These are phyloP conservation scores for Forsythia suspensa DNA, from an alignment of 257 asterid species.

Conservation along the genomic window DNA sequence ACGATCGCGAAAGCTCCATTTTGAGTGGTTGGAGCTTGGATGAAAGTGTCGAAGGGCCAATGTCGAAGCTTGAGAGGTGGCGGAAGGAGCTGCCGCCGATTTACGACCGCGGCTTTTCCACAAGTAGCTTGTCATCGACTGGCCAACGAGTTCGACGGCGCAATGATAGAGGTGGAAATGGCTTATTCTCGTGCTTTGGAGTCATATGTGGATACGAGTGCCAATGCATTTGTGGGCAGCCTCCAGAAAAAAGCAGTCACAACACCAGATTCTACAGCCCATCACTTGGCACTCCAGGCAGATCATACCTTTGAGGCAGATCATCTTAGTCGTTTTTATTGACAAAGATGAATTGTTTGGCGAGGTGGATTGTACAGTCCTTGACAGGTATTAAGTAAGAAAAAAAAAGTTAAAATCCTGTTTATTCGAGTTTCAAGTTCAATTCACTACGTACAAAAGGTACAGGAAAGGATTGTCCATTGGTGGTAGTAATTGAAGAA, in stretches of 20 bases:
- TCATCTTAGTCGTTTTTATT: not conserved
- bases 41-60: slow-evolving; percentile 82
- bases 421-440: not conserved
- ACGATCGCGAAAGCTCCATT: slow-evolving; percentile 70
- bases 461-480: not conserved
- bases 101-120: slow-evolving; percentile 53
- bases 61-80: slow-evolving; percentile 89
- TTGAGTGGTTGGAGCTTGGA: slow-evolving; percentile 93
- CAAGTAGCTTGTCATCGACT: slow-evolving; percentile 63
- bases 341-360: not conserved
- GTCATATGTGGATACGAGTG: slow-evolving; percentile 71
- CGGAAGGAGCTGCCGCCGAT: slow-evolving; percentile 76
- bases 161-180: slow-evolving; percentile 29
- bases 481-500: not conserved
- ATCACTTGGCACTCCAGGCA: slow-evolving; percentile 14
- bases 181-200: slow-evolving; percentile 78
- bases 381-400: not conserved
- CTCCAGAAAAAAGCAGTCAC: slow-evolving; percentile 33
- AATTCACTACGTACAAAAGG: not conserved
- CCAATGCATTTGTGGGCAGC: slow-evolving; percentile 89
- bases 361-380: not conserved
- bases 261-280: slow-evolving; percentile 44
- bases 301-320: slow-evolving; percentile 43
- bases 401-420: not conserved
- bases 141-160: slow-evolving; percentile 32